Percentiles rank a stretch among this genome's conserved stretches.
Evolutionary conservation across 257 asterid species (phyloP).

Genomic region (Lithospermum erythrorhizon): DNA sequence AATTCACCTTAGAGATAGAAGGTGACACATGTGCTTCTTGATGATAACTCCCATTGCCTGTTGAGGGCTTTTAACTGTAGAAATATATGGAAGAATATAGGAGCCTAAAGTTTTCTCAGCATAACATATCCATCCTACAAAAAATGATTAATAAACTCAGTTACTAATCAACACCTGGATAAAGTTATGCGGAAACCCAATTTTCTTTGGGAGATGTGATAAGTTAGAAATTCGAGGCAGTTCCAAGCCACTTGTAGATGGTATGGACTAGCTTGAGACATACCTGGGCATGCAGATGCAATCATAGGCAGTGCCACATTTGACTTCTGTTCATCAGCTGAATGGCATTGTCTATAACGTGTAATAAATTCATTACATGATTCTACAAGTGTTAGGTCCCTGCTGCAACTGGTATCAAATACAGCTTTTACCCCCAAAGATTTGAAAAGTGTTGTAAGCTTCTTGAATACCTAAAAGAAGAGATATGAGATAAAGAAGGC

Average conservation of each 20-base stretch:
- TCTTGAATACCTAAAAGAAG: conserved; percentile 50
- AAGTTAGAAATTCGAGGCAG: neutral
- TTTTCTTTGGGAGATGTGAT: neutral
- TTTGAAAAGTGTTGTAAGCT: conserved; percentile 79
- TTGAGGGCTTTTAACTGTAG: conserved; percentile 96
- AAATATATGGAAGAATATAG: conserved; percentile 80
- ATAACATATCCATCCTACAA: conserved; percentile 97
- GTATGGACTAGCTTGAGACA: conserved; percentile 4
- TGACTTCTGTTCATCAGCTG: conserved; percentile 30
- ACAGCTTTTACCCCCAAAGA: conserved; percentile 80
- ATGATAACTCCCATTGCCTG: conserved; percentile 82
- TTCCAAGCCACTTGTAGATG: neutral
- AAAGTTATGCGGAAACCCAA: neutral
- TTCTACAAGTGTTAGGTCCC: conserved; percentile 83
- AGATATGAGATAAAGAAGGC: neutral
- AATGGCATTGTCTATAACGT: conserved; percentile 48
- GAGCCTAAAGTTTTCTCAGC: conserved; percentile 98
- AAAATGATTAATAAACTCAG: conserved; percentile 1
- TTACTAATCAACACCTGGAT: conserved; percentile 7
- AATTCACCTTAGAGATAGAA: conserved; percentile 46
- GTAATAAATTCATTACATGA: conserved; percentile 73
- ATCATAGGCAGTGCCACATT: conserved; percentile 61
- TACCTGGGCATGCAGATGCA: conserved; percentile 98
- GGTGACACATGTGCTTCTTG: conserved; percentile 54
- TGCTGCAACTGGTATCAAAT: conserved; percentile 89